Percentiles rank a stretch among this genome's conserved stretches.
Evolutionary conservation across 2,329 filamentous ascomycete species (phyloP).

Genomic region (Massarina eburnea): DNA sequence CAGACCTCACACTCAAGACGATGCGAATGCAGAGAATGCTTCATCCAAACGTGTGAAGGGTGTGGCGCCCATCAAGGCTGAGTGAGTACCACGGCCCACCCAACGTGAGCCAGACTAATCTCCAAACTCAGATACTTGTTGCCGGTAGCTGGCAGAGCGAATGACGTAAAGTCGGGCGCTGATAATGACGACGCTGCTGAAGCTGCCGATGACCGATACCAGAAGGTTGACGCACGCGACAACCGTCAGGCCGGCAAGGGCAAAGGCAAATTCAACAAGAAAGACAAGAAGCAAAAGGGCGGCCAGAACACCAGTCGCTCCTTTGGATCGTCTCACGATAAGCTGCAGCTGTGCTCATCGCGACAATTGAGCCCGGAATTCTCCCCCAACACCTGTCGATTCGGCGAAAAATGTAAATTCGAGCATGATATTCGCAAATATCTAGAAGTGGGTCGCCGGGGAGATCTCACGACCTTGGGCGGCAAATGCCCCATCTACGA

Average conservation of each 20-base stretch:
- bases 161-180: slow-evolving; percentile 25
- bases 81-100: slow-evolving; percentile 52
- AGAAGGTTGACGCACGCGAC: slow-evolving; percentile 43
- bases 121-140: slow-evolving; percentile 33
- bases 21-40: slow-evolving; percentile 24
- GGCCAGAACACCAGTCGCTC: slow-evolving; percentile 83
- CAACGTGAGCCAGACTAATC: background rate
- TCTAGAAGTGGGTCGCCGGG: slow-evolving; percentile 76
- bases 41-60: slow-evolving; percentile 49
- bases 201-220: slow-evolving; percentile 50
- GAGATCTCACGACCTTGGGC: slow-evolving; percentile 73
- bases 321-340: slow-evolving; percentile 79
- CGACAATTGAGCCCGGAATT: slow-evolving; percentile 75
- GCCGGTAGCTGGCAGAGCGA: slow-evolving; percentile 25
- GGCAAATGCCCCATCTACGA: slow-evolving; percentile 83
- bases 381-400: slow-evolving; percentile 73
- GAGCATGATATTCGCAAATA: slow-evolving; percentile 87
- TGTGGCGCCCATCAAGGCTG: slow-evolving; percentile 70
- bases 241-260: slow-evolving; percentile 40
- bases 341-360: slow-evolving; percentile 75
- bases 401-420: slow-evolving; percentile 77
- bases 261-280: slow-evolving; percentile 49
- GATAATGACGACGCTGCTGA: slow-evolving; percentile 62
- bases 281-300: slow-evolving; percentile 58
- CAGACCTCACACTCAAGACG: slow-evolving; percentile 37